Evolutionary conservation across 176 grass and related monocot species (phyloP).

Genomic region (Pontederia crassipes): DNA sequence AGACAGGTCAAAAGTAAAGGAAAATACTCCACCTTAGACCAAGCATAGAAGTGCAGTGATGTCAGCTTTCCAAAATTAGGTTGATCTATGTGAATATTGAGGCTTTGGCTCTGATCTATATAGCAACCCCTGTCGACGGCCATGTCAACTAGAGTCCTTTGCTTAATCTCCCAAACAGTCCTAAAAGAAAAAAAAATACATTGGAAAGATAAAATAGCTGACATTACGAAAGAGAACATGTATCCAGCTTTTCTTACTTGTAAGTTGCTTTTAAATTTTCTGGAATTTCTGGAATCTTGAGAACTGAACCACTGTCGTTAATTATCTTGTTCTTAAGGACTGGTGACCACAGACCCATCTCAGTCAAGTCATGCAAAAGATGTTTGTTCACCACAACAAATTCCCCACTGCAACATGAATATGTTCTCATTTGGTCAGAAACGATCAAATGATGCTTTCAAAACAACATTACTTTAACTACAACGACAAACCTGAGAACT

Average conservation of each 20-base stretch:
- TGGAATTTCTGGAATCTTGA: conserved; percentile 69
- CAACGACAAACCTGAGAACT: conserved; percentile 56
- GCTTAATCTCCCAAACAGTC: conserved; percentile 99
- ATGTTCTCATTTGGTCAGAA: not conserved
- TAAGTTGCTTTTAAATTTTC: conserved; percentile 89
- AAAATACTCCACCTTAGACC: conserved; percentile 64
- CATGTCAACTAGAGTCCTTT: conserved; percentile 98
- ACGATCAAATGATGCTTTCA: no score
- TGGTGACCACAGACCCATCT: conserved; percentile 87
- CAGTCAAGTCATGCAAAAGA: conserved; percentile 91
- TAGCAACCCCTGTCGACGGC: conserved; percentile 90
- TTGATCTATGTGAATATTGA: conserved; percentile 98
- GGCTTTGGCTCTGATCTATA: conserved; percentile 96
- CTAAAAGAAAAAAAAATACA: no score
- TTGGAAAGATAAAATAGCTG: no score
- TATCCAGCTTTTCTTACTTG: conserved; percentile 40
- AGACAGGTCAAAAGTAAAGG: not conserved
- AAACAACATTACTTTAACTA: no score
- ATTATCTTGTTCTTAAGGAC: conserved; percentile 87
- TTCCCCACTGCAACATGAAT: conserved; percentile 53
- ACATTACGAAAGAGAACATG: not conserved
- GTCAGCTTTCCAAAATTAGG: conserved; percentile 92
- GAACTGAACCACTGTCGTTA: conserved; percentile 84
- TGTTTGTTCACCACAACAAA: conserved; percentile 99
- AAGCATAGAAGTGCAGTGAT: conserved; percentile 89